Base-by-base conservation (phyloP, 352 stramenopile species). In the Globisporangium heterothallicum region DNA sequence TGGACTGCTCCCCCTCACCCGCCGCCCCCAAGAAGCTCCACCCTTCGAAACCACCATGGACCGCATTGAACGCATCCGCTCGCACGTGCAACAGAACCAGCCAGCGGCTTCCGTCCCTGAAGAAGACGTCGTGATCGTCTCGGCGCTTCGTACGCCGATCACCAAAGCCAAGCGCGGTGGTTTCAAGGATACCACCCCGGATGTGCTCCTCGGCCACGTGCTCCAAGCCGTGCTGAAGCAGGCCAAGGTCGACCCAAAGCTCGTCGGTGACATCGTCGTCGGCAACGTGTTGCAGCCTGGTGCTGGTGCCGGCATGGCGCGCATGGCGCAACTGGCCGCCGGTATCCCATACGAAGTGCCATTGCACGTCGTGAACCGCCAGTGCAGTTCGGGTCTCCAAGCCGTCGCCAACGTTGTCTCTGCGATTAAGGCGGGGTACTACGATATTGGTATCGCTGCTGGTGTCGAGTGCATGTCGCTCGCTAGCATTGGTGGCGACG, bases 111-210 rank as follows among this genome's bases (percentile, higher is more conserved):
- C 61, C 1, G 25, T 57, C 8, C 56, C 66, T 21, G 72, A 89
- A n/a, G 77, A 91, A 22, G 83, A 93, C 52, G 80, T 94, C 38
- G 83, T 96, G 21, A 72, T 95, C 48, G 81, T 96, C 46, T 85
- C 81, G 44, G 83, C 85, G 14, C 59, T 86, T 18, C 84, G 86
- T 59, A 96, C 86, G 57, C 78, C 86, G 35, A 92, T 95, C 62
- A 86, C 81, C 53, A 94, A 93, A 63, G 81, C 80, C 52, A 81
- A 85, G 56, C 77, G 84, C 47, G 89, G 89, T 25, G 84, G 75
- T 19, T 97, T 97, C 66, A 96, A 96, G 73, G 84, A 96, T 67
- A 96, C 86, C 12, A 96, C 85, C 34, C 86, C 89, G 26, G 89
- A 97, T 56, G 85, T 93, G 27, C 68, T 97, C 46, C 81, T 97